Base-by-base conservation (phyloP, 129 eudicot species). In the Ambrosia trifida region DNA sequence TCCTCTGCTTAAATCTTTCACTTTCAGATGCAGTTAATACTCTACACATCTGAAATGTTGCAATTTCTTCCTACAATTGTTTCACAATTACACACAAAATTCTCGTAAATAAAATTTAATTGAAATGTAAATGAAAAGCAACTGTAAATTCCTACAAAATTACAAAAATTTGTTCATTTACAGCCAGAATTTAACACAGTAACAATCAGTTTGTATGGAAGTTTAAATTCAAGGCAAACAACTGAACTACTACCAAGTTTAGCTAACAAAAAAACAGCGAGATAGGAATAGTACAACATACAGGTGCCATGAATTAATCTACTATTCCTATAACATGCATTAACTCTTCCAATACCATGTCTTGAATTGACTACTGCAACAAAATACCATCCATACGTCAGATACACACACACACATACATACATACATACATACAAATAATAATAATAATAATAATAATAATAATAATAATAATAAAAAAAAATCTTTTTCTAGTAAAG, bases 221-320 rank as follows among this genome's bases (percentile, higher is more conserved):
- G 28, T 24, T 38, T 28, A 51, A 35, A 59, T 30, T 35, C 8
- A 40, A 60, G 31, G 20, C 7, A 57, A 63, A 36, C 41, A 13
- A 68, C 6, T 6, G n/a, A 58, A 58, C 14, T 13, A 36, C 30
- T 32, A 70, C 53, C 18, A 75, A 66, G 31, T 72, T 17, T 18
- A 28, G 10, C 7, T 32, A 61, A 20, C 13, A 65, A 19, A 71
- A 59, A 41, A n/a, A n/a, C n/a, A 41, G n/a, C n/a, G n/a, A n/a
- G n/a, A n/a, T n/a, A 33, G 13, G 61, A 20, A 43, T 49, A 50
- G 41, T 17, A 65, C 8, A 14, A 69, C 81, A 13, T 84, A 84
- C 88, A 80, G 6, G 88, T 80, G 69, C 83, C 80, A 77, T 84
- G 88, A 73, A 84, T 73, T 46, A 74, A 69, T 64, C 88, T 80